Base-by-base conservation (phyloP, 495 filamentous ascomycete genomes). In the Collariella sp. region DNA sequence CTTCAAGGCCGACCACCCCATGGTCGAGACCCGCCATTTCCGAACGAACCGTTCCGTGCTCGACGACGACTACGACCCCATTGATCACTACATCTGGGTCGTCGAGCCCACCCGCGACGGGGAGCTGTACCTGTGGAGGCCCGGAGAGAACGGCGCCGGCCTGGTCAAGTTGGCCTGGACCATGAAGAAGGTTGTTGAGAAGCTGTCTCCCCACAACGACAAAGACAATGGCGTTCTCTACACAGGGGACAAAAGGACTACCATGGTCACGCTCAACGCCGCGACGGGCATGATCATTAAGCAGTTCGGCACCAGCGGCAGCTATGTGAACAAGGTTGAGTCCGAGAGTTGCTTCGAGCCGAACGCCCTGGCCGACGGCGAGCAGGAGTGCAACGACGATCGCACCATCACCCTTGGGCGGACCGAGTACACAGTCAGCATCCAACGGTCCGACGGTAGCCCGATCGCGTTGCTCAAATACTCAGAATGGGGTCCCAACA, bases 401-500 rank as follows among this genome's bases (percentile, higher is more conserved):
- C 82, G 83, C 9, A 87, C 82, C 18, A 79, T 96, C 54, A 88
- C 86, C 5, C 78, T 95, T 6, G 88, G 87, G 18, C 81, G 86
- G 15, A 87, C 86, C 20, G 89, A 96, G 62, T 97, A 97, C 66
- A 91, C 81, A 2, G 83, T 97, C 43, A 81, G 74, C 36, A 94
- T 97, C 41, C 83, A 90, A 49, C 86, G 85, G 50, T 75, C 79
- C 56, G 87, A 87, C 3, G 83, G 82, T 0, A 83, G 86, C 55
- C 82, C 79, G 6, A 86, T 97, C 40, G 95, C 89, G 62, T 95
- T 88, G 0, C 79, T 98, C 55, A 94, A 82, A 56, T 98, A 93
- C 67, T 88, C 88, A 20, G 93, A 98, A 67, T 98, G 93, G 93
- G 85, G 83, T 0, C 87, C 91, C 10, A 98, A 98, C 67, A 94